Evolutionary conservation across 371 early-diverging fungal genomes (phyloP).

Genomic region (Thermomucor indicae-seudaticae): DNA sequence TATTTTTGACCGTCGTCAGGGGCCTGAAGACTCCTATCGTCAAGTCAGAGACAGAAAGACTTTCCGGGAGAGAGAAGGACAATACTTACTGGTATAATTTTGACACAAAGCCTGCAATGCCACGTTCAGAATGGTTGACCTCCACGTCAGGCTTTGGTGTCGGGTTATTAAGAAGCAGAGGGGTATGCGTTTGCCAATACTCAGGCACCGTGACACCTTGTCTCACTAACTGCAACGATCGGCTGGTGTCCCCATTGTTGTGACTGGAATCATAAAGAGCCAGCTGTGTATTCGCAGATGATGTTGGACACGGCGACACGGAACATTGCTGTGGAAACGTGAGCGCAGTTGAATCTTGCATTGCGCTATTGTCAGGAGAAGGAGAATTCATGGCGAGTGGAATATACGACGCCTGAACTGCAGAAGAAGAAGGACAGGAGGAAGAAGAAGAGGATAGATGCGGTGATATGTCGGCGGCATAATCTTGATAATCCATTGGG

Average conservation of each 20-base stretch:
- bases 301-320: constrained; percentile 1
- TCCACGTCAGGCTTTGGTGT: constrained; percentile 1
- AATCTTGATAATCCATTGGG: constrained; percentile 11
- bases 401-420: constrained; percentile 1
- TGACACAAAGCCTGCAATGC: constrained; percentile 46
- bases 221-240: too few species aligned
- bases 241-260: too few species aligned
- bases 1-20: constrained; percentile 34
- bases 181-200: constrained; percentile 11
- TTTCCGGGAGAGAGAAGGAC: not conserved
- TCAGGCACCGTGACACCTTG: constrained; percentile 10
- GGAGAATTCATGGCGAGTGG: not conserved
- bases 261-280: too few species aligned
- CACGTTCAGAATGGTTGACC: constrained; percentile 28
- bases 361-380: not conserved
- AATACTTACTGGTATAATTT: constrained; percentile 42
- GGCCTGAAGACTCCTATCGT: constrained; percentile 33
- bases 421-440: constrained; percentile 3
- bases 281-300: not conserved
- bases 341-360: too few species aligned
- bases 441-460: constrained; percentile 1
- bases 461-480: constrained; percentile 8
- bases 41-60: constrained; percentile 5
- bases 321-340: too few species aligned
- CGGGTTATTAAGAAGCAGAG: constrained; percentile 1